Percentiles rank a stretch among this genome's conserved stretches.
phyloP scores from a whole-genome alignment of 495 filamentous ascomycete genomes.

The Cenococcum geophilum region DNA sequence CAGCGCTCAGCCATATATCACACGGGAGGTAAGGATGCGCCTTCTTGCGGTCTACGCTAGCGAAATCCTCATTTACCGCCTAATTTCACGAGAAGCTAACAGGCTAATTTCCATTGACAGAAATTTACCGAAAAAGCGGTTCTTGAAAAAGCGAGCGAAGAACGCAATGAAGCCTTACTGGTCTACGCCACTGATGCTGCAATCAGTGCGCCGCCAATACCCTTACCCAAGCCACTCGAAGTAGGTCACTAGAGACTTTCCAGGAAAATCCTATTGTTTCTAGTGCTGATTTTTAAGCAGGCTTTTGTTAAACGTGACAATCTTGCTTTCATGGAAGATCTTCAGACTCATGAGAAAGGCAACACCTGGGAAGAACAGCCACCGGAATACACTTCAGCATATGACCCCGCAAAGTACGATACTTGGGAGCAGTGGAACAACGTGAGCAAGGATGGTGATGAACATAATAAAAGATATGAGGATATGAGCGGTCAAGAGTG shows the following conservation, averaged over 20 bases:
- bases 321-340: conserved; percentile 15
- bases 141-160: conserved; percentile 19
- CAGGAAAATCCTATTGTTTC: no score
- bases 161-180: conserved; percentile 18
- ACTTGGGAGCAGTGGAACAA: background rate
- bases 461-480: background rate
- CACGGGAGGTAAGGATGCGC: conserved; percentile 5
- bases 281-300: background rate
- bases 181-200: conserved; percentile 30
- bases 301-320: conserved; percentile 25
- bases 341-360: background rate
- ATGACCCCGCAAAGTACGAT: background rate
- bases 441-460: conserved; percentile 1
- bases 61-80: no score
- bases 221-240: conserved; percentile 12
- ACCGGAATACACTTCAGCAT: background rate
- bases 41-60: background rate
- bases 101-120: background rate
- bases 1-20: conserved; percentile 10
- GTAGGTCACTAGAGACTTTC: background rate
- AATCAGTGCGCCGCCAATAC: background rate
- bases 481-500: conserved; percentile 10
- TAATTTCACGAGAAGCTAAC: no score
- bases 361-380: background rate
- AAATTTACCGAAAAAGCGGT: conserved; percentile 11